Percentiles rank a stretch among this genome's conserved stretches.
Conservation (phyloP, 768 basidiomycete species). For the Leccinum subgranulosum region DNA sequence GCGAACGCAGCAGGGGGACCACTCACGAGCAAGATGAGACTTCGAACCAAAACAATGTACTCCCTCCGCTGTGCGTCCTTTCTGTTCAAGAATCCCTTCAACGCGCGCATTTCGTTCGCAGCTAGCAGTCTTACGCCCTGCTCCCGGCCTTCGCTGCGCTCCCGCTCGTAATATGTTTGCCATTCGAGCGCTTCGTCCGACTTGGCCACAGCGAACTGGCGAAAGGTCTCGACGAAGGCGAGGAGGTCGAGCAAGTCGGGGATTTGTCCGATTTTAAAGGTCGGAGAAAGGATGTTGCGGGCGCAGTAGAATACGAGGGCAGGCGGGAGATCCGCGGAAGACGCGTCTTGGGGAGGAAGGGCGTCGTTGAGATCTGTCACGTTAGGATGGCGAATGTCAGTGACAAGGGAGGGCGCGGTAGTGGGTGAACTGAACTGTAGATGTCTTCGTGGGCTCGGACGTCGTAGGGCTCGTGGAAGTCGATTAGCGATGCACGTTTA, state of each 20-base stretch:
- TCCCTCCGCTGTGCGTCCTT: constrained; percentile 15
- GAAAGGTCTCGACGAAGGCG: constrained; percentile 20
- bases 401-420: background rate
- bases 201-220: constrained; percentile 15
- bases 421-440: no score
- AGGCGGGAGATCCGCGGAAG: constrained; percentile 5
- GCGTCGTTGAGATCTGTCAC: constrained; percentile 9
- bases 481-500: no score
- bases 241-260: constrained; percentile 29
- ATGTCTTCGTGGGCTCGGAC: no score
- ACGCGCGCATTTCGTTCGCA: constrained; percentile 10
- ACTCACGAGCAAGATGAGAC: constrained; percentile 22
- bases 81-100: constrained; percentile 12
- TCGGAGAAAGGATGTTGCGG: constrained; percentile 28
- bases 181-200: constrained; percentile 22
- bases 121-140: constrained; percentile 19
- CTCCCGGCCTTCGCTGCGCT: background rate
- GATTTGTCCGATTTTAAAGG: constrained; percentile 30
- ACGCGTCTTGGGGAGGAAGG: background rate
- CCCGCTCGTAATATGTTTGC: constrained; percentile 23
- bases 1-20: background rate
- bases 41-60: constrained; percentile 23
- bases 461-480: no score
- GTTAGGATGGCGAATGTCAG: background rate
- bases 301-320: constrained; percentile 24